These are phyloP conservation scores for Amylocarpus encephaloides DNA, from an alignment of 2,329 filamentous ascomycete genomes.

Conservation along the genomic window DNA sequence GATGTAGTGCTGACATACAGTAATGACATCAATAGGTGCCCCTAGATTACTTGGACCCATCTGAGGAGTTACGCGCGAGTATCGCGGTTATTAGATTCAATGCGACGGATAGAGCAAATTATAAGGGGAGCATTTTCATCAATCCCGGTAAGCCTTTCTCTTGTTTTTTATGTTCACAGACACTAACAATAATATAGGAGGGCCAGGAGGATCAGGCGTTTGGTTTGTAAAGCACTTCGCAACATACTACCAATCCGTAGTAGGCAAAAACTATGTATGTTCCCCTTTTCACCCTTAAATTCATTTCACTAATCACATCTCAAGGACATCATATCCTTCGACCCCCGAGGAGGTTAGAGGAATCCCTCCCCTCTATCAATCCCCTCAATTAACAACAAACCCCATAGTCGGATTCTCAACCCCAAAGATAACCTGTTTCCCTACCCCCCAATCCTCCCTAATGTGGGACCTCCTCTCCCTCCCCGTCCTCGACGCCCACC, in stretches of 20 bases:
- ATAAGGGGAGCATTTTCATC: constrained; percentile 18
- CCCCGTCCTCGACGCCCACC: constrained; percentile 41
- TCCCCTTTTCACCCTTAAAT: not conserved
- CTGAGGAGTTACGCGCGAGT: constrained; percentile 11
- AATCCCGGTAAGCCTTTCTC: constrained; percentile 13
- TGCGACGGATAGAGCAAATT: constrained; percentile 16
- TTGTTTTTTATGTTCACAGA: not conserved
- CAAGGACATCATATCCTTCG: constrained; percentile 45
- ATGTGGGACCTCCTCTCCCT: constrained; percentile 41
- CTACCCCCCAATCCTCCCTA: not conserved
- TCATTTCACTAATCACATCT: not conserved
- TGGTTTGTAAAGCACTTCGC: constrained; percentile 18
- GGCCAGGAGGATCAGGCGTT: constrained; percentile 43
- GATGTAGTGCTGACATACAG: not conserved
- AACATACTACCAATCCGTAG: constrained; percentile 35
- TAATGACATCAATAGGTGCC: constrained; percentile 12
- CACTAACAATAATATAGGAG: constrained; percentile 16
- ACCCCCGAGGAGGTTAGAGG: constrained; percentile 40
- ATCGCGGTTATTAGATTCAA: constrained; percentile 19
- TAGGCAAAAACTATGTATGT: constrained; percentile 41
- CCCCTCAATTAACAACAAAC: not conserved
- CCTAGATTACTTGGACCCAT: constrained; percentile 21
- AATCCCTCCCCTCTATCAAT: no score
- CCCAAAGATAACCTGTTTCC: constrained; percentile 12
- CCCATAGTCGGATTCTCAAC: constrained; percentile 13